Conservation (phyloP, 2,329 filamentous ascomycete genomes). For the Botrytis cinerea region DNA sequence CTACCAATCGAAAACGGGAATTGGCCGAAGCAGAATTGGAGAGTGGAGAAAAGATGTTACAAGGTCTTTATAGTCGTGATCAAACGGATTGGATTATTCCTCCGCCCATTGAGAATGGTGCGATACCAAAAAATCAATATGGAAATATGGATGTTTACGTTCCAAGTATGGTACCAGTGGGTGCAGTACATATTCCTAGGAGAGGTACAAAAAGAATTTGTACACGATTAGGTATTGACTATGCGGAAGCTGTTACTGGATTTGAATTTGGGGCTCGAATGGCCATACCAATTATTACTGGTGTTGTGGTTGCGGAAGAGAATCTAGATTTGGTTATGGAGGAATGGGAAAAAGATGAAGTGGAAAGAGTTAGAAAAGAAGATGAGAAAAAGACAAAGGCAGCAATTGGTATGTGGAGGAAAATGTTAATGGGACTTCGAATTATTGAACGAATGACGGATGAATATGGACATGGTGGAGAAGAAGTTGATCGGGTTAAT, state of each 20-base stretch:
- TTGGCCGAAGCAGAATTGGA: slow-evolving; percentile 78
- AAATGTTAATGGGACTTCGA: slow-evolving; percentile 80
- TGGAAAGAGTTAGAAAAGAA: slow-evolving; percentile 74
- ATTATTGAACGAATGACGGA: slow-evolving; percentile 75
- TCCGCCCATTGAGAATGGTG: slow-evolving; percentile 76
- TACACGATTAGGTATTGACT: slow-evolving; percentile 81
- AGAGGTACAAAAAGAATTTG: slow-evolving; percentile 78
- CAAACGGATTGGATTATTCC: slow-evolving; percentile 98
- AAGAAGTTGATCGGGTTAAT: slow-evolving; percentile 56
- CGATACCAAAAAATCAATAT: slow-evolving; percentile 91
- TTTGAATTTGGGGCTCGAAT: slow-evolving; percentile 96
- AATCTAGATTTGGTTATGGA: slow-evolving; percentile 73
- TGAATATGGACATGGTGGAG: slow-evolving; percentile 67
- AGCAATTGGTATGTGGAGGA: slow-evolving; percentile 78
- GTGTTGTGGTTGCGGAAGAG: slow-evolving; percentile 84
- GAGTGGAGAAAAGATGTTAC: slow-evolving; percentile 79
- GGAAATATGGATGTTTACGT: slow-evolving; percentile 97
- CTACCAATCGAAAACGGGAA: slow-evolving; percentile 81
- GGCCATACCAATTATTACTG: slow-evolving; percentile 88
- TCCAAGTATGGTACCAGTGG: slow-evolving; percentile 84
- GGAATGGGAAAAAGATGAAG: slow-evolving; percentile 76
- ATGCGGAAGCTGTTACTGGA: slow-evolving; percentile 89
- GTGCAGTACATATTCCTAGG: slow-evolving; percentile 81
- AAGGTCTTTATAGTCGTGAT: slow-evolving; percentile 78
- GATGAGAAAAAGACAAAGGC: slow-evolving; percentile 78